phyloP scores from a whole-genome alignment of 208 protist genomes.

The Angomonas ambiguus region DNA sequence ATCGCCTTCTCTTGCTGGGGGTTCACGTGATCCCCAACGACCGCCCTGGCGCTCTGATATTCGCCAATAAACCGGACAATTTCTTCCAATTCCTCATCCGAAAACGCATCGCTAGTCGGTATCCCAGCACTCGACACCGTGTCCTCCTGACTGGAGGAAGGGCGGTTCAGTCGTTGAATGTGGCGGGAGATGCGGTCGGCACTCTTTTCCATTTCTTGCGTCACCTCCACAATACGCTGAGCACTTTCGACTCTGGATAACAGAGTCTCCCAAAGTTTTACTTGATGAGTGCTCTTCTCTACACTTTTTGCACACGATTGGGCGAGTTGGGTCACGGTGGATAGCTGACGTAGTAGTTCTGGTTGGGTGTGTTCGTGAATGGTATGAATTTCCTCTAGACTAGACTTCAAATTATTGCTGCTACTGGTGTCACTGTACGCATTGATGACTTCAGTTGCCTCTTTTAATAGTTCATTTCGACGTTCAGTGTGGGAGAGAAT shows the following conservation, averaged over 20 bases:
- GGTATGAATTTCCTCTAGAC: constrained; percentile 32
- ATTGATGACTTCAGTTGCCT: background rate
- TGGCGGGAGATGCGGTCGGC: constrained; percentile 8
- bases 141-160: background rate
- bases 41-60: constrained; percentile 53
- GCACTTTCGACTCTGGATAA: constrained; percentile 50
- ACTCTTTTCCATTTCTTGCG: constrained; percentile 34
- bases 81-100: constrained; percentile 31
- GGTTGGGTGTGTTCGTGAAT: constrained; percentile 45
- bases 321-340: constrained; percentile 40
- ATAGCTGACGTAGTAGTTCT: constrained; percentile 39
- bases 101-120: background rate
- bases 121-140: background rate
- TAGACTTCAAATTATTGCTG: constrained; percentile 10
- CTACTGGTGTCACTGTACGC: background rate
- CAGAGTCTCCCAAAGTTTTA: constrained; percentile 44
- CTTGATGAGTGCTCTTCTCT: constrained; percentile 40
- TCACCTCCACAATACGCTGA: constrained; percentile 40
- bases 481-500: background rate
- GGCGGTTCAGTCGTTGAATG: constrained; percentile 19
- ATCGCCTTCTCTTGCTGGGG: background rate
- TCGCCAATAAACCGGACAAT: constrained; percentile 49
- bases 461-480: background rate
- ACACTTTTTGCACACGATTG: constrained; percentile 42
- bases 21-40: constrained; percentile 15